Conservation (phyloP, 768 basidiomycete species). For the Lentinula lateritia region DNA sequence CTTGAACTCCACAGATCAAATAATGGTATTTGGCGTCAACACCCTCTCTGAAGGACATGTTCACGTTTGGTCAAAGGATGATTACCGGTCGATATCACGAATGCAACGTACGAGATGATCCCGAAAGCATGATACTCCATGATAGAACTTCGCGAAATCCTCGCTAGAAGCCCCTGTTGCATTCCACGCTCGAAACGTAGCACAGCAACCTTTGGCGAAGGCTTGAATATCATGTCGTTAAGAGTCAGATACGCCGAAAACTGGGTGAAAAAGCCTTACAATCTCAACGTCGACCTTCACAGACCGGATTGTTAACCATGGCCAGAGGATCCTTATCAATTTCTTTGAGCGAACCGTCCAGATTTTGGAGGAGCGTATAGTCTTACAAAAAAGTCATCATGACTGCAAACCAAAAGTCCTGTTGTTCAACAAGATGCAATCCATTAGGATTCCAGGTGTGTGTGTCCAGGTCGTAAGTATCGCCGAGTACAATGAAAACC, state of each 20-base stretch:
- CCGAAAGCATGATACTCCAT: conserved; percentile 87
- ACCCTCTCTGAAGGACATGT: conserved; percentile 49
- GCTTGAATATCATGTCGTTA: conserved; percentile 31
- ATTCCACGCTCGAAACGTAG: conserved; percentile 80
- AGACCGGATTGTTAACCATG: conserved; percentile 73
- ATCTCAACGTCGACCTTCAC: conserved; percentile 77
- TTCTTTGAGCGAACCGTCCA: not conserved
- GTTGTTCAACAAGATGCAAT: conserved; percentile 53
- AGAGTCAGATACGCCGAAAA: not conserved
- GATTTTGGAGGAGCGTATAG: not conserved
- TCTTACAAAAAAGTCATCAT: conserved; percentile 71
- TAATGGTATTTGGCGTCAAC: conserved; percentile 70
- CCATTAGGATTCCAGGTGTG: conserved; percentile 59
- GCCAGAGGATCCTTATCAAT: conserved; percentile 52
- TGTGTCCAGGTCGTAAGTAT: conserved; percentile 54
- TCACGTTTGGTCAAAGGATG: not conserved
- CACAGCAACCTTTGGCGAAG: conserved; percentile 76
- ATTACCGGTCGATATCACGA: not conserved
- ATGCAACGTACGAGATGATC: conserved; percentile 62
- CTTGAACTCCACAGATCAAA: conserved; percentile 80
- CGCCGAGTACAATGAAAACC: conserved; percentile 66
- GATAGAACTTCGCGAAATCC: conserved; percentile 69
- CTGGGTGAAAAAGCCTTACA: conserved; percentile 33
- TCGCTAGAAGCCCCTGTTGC: conserved; percentile 78
- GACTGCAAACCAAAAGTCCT: conserved; percentile 76